These are phyloP conservation scores for Globisporangium lucens DNA, from an alignment of 352 stramenopile species.

Conservation along the genomic window DNA sequence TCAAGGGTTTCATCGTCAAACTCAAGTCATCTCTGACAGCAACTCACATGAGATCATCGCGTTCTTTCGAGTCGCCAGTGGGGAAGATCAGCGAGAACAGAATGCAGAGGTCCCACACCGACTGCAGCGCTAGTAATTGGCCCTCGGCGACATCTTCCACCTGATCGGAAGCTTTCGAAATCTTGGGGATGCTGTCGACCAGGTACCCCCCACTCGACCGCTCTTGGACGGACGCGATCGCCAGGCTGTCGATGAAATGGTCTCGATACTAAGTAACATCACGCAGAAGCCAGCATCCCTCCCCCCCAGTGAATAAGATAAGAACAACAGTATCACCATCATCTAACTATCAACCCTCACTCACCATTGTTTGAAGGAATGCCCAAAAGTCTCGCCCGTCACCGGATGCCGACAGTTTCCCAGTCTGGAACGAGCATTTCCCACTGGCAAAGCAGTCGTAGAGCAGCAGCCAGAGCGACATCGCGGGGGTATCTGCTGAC, in stretches of 20 bases:
- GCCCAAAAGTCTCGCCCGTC: conserved; percentile 51
- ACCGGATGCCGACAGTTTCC: conserved; percentile 9
- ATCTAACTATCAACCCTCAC: background rate
- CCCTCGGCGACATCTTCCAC: conserved; percentile 17
- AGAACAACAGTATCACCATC: conserved; percentile 1
- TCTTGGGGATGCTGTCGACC: conserved; percentile 20
- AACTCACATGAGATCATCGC: conserved; percentile 9
- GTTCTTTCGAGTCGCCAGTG: background rate
- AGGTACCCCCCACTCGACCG: conserved; percentile 45
- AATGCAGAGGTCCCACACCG: conserved; percentile 22
- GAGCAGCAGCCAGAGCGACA: conserved; percentile 65
- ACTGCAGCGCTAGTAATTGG: conserved; percentile 23
- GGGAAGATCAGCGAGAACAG: conserved; percentile 14
- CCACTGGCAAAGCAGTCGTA: conserved; percentile 32
- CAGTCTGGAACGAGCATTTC: conserved; percentile 22
- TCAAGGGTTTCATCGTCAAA: background rate
- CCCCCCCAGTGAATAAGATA: background rate
- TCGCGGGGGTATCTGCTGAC: conserved; percentile 22
- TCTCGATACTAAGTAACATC: conserved; percentile 19
- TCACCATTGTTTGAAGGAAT: conserved; percentile 47
- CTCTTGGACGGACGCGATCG: conserved; percentile 33
- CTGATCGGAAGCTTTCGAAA: conserved; percentile 7
- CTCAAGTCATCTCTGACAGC: background rate
- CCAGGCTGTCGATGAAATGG: conserved; percentile 34
- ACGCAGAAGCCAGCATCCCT: background rate